These are phyloP conservation scores for Collariella sp. DNA, from an alignment of 495 filamentous ascomycete species.

Conservation along the genomic window DNA sequence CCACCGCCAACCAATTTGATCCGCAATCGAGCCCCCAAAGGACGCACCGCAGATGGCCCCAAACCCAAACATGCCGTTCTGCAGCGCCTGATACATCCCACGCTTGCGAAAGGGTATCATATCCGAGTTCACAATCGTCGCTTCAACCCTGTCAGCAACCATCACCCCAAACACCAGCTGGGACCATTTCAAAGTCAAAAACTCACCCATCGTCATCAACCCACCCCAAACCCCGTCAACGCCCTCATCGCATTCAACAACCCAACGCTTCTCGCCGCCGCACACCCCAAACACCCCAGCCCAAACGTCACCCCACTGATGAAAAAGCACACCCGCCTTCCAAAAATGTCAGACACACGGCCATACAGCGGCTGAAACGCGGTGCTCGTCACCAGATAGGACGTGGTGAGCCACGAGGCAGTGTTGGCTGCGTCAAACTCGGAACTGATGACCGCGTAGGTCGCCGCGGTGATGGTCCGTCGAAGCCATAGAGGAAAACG, in stretches of 20 bases:
- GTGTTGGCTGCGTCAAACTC: slow-evolving; percentile 45
- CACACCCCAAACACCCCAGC: slow-evolving; percentile 41
- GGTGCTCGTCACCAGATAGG: slow-evolving; percentile 63
- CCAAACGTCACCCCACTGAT: slow-evolving; percentile 40
- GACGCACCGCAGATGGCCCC: slow-evolving; percentile 42
- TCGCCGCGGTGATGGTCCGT: slow-evolving; percentile 60
- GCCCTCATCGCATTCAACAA: slow-evolving; percentile 40
- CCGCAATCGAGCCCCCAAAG: slow-evolving; percentile 42
- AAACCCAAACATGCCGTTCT: slow-evolving; percentile 55
- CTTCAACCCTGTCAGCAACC: slow-evolving; percentile 23
- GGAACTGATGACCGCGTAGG: slow-evolving; percentile 55
- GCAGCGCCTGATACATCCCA: slow-evolving; percentile 57
- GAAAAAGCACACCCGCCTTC: slow-evolving; percentile 44
- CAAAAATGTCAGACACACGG: slow-evolving; percentile 46
- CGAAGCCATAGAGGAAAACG: slow-evolving; percentile 57
- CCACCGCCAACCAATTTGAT: slow-evolving; percentile 44
- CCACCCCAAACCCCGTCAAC: slow-evolving; percentile 50
- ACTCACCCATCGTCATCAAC: slow-evolving; percentile 57
- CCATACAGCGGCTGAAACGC: slow-evolving; percentile 48
- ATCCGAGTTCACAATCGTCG: slow-evolving; percentile 58
- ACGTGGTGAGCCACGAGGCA: slow-evolving; percentile 64
- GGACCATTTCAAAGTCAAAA: neutral
- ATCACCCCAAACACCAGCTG: neutral
- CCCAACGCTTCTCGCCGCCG: slow-evolving; percentile 32
- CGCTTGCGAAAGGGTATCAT: slow-evolving; percentile 55